phyloP scores from a whole-genome alignment of 257 asterid species.

The Rubia yunnanensis region DNA sequence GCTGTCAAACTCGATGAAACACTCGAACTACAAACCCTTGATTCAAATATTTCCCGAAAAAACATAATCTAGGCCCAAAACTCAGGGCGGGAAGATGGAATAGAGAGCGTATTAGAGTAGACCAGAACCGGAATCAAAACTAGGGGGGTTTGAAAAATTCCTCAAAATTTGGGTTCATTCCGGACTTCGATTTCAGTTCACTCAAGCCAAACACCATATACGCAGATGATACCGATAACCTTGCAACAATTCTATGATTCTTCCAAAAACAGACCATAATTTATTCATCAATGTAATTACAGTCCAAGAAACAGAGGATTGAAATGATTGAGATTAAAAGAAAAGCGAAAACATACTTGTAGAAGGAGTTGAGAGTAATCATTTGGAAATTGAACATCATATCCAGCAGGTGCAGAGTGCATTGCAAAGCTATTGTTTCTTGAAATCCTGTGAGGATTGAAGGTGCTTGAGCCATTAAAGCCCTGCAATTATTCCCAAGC shows the following conservation, averaged over 20 bases:
- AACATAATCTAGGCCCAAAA: background rate
- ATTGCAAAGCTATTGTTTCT: constrained; percentile 24
- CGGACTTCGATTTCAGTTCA: too few species aligned
- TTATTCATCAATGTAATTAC: background rate
- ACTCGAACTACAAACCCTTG: background rate
- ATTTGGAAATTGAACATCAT: constrained; percentile 53
- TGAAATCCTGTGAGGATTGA: constrained; percentile 13
- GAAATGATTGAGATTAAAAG: background rate
- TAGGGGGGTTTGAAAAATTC: too few species aligned
- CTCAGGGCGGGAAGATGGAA: too few species aligned
- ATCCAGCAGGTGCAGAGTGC: constrained; percentile 27
- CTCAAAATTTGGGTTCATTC: too few species aligned
- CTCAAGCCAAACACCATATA: too few species aligned
- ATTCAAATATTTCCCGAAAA: background rate
- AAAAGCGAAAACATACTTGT: constrained; percentile 36
- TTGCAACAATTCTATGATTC: background rate
- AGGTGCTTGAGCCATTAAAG: constrained; percentile 18
- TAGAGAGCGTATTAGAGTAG: too few species aligned
- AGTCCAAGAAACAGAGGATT: background rate
- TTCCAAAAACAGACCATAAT: background rate
- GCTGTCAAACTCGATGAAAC: background rate
- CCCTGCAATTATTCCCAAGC: constrained; percentile 26
- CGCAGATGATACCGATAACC: too few species aligned
- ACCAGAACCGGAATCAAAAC: too few species aligned
- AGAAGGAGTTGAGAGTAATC: constrained; percentile 65